Evolutionary conservation across 352 stramenopile species (phyloP).

Genomic region (Globisporangium orthogonon): DNA sequence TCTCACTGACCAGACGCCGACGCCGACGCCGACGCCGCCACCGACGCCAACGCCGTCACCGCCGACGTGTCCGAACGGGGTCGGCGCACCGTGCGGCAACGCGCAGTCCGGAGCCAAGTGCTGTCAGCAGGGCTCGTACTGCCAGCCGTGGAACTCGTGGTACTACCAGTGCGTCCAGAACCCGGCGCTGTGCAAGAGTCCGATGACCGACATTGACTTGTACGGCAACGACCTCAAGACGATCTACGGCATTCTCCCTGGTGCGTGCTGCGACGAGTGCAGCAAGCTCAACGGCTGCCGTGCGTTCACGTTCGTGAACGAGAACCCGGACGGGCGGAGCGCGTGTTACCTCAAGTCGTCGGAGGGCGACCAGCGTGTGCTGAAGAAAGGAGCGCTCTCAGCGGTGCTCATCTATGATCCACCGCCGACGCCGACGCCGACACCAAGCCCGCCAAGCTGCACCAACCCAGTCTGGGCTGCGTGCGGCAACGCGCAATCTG

Average conservation of each 20-base stretch:
- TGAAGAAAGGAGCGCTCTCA: constrained; percentile 3
- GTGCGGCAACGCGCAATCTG: constrained; percentile 29
- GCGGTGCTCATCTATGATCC: constrained; percentile 8
- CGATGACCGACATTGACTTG: constrained; percentile 1
- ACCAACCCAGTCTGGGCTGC: constrained; percentile 18
- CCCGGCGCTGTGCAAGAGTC: constrained; percentile 26
- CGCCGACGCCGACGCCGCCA: not conserved
- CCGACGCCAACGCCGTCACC: not conserved
- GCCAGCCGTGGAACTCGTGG: constrained; percentile 50
- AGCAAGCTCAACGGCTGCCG: constrained; percentile 29
- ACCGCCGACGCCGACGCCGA: not conserved
- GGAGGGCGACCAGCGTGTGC: constrained; percentile 4
- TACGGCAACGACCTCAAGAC: constrained; percentile 10
- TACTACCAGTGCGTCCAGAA: constrained; percentile 55
- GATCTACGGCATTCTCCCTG: constrained; percentile 30
- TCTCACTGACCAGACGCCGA: not conserved
- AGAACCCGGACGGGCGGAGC: constrained; percentile 39
- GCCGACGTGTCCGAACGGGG: constrained; percentile 14
- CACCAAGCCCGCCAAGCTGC: constrained; percentile 12
- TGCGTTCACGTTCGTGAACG: constrained; percentile 57
- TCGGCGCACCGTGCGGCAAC: constrained; percentile 28
- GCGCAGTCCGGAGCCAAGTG: constrained; percentile 20
- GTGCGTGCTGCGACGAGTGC: constrained; percentile 37
- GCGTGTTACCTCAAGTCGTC: constrained; percentile 51
- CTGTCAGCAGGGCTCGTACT: constrained; percentile 36